Evolutionary conservation across 1,284 basidiomycete species (phyloP).

Genomic region (Pseudozyma thailandica): DNA sequence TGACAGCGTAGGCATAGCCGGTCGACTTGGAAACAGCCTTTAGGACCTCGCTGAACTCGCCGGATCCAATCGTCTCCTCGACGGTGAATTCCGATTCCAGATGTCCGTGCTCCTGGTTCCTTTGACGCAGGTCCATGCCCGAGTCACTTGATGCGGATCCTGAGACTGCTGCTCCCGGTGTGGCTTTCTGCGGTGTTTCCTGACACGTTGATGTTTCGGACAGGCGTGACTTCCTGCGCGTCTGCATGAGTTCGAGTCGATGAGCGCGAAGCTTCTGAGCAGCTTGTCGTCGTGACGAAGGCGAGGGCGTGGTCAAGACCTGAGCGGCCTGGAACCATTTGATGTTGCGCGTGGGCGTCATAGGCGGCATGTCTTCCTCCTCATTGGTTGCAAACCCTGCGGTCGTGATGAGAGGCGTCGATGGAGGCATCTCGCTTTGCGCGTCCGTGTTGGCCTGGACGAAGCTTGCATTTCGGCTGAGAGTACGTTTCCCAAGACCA

Average conservation of each 20-base stretch:
- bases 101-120: constrained; percentile 23
- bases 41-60: constrained; percentile 93
- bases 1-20: constrained; percentile 82
- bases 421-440: constrained; percentile 21
- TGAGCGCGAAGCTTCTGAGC: constrained; percentile 42
- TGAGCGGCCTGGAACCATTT: constrained; percentile 66
- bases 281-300: constrained; percentile 40
- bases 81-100: constrained; percentile 75
- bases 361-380: constrained; percentile 41
- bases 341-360: constrained; percentile 65
- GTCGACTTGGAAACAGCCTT: constrained; percentile 81
- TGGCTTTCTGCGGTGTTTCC: constrained; percentile 37
- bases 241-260: constrained; percentile 44
- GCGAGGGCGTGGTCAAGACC: constrained; percentile 59
- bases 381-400: constrained; percentile 8
- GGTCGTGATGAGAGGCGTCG: constrained; percentile 29
- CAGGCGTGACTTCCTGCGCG: constrained; percentile 34
- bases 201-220: constrained; percentile 41
- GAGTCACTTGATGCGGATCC: constrained; percentile 6
- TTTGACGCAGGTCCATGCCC: constrained; percentile 16
- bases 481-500: constrained; percentile 37
- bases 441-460: constrained; percentile 8
- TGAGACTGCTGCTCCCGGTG: constrained; percentile 7
- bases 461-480: constrained; percentile 45
- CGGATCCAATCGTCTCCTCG: constrained; percentile 84